Base-by-base conservation (phyloP, 1,284 basidiomycete species). In the Ceratobasidium sp. region DNA sequence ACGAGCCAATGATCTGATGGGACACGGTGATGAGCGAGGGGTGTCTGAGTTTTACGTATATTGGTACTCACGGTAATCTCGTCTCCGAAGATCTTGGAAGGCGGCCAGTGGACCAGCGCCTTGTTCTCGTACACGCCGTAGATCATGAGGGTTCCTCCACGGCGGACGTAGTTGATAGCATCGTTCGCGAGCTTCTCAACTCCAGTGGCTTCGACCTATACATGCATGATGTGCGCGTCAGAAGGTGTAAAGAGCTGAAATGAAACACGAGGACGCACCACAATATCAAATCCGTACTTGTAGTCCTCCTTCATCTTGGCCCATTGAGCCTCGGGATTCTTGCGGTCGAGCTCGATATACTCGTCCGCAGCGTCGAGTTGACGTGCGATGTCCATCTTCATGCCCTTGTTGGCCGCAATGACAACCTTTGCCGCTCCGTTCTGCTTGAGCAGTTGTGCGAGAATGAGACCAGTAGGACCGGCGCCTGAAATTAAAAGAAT, bases 211-310 rank as follows among this genome's bases (percentile, higher is more conserved):
- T 96, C 94, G 64, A 93, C 83, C 87, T 89, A 64, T 9, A 50
- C 45, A 63, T 29, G 44, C 67, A 62, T 65, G 73, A 14, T 45
- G 29, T 41, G 47, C 29, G 53, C 17, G 2, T 44, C 29, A n/a
- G 44, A 41, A 31, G 2, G 6, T 11, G 36, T 41, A 11, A 41
- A 41, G 4, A 41, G 36, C 50, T 41, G 15, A 22, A 44, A 33
- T 54, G 31, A 11, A 11, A 15, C 11, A 54, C 3, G 27, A n/a
- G 31, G 8, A 78, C 85, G 69, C 75, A 89, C 93, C 36, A 96
- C 94, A 50, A 95, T 89, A 81, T 96, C 94, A 80, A 96, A 96
- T 27, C 94, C 94, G 80, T 93, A 91, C 41, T 92, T 93, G 82
- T 96, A 88, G 76, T 91, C 89, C 80, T 89, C 84, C 85, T 91